Percentiles rank a stretch among this genome's conserved stretches.
These are phyloP conservation scores for Tolypocladium ovalisporum DNA, from an alignment of 2,329 filamentous ascomycete genomes.

Conservation along the genomic window DNA sequence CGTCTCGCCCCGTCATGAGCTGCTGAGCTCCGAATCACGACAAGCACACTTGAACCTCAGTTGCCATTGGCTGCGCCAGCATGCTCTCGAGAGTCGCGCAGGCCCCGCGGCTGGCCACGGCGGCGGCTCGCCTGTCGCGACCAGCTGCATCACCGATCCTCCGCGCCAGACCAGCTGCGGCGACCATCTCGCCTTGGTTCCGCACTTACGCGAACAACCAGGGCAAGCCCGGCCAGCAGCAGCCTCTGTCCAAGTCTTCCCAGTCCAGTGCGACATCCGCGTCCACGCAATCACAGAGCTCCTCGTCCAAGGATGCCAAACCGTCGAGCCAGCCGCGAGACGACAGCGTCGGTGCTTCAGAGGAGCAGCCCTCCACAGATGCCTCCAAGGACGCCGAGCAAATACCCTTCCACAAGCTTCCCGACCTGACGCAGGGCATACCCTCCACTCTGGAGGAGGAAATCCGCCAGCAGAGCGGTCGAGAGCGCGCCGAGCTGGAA, in stretches of 20 bases:
- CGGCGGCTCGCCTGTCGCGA: conserved; percentile 15
- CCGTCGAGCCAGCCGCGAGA: conserved; percentile 2
- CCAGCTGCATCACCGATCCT: conserved; percentile 13
- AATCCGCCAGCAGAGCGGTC: conserved; percentile 34
- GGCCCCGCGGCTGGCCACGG: conserved; percentile 21
- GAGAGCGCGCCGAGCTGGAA: conserved; percentile 18
- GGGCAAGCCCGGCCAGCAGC: conserved; percentile 5
- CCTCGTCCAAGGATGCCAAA: conserved; percentile 4
- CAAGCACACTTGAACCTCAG: not conserved
- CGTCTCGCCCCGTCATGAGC: not conserved
- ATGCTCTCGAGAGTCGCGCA: conserved; percentile 29
- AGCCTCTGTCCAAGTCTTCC: conserved; percentile 1
- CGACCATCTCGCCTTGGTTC: conserved; percentile 14
- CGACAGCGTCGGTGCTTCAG: conserved; percentile 8
- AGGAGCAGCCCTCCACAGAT: not conserved
- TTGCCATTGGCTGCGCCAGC: conserved; percentile 9
- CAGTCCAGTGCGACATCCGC: not conserved
- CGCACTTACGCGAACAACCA: conserved; percentile 16
- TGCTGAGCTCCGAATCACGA: not conserved
- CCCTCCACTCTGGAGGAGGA: conserved; percentile 83
- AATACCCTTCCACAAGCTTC: conserved; percentile 57
- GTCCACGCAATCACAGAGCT: not conserved
- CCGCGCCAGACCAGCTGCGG: conserved; percentile 11
- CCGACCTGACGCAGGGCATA: conserved; percentile 88
- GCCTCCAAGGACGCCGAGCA: conserved; percentile 22